Conservation (phyloP, 805 yeast genomes). For the Kazachstania psychrophila region DNA sequence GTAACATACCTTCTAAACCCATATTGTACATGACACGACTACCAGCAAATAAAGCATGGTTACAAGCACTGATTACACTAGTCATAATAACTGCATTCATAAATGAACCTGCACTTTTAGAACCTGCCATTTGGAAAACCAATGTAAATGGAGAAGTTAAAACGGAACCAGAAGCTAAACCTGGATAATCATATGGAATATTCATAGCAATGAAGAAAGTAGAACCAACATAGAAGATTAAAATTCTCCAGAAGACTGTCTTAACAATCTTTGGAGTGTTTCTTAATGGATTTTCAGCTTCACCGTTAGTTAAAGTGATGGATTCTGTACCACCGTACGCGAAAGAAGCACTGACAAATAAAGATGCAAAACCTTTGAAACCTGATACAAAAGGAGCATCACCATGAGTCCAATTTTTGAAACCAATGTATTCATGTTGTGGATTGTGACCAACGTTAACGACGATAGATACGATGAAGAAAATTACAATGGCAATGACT, state of each 20-base stretch:
- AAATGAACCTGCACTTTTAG: constrained; percentile 39
- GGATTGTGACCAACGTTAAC: constrained; percentile 52
- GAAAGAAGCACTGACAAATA: constrained; percentile 44
- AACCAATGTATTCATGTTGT: constrained; percentile 46
- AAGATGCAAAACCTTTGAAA: constrained; percentile 42
- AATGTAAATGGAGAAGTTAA: constrained; percentile 39
- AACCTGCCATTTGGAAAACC: constrained; percentile 44
- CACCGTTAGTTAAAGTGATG: constrained; percentile 46
- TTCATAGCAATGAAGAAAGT: constrained; percentile 51
- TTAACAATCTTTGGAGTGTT: constrained; percentile 51
- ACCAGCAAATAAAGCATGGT: constrained; percentile 45
- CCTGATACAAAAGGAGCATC: constrained; percentile 48
- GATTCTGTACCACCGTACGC: constrained; percentile 44
- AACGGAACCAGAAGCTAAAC: constrained; percentile 26
- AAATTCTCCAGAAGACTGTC: constrained; percentile 50
- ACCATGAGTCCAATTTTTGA: constrained; percentile 44
- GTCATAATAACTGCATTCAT: constrained; percentile 50
- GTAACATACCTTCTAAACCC: constrained; percentile 39
- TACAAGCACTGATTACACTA: constrained; percentile 47
- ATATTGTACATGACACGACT: constrained; percentile 41
- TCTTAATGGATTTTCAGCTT: constrained; percentile 47
- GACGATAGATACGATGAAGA: constrained; percentile 46
- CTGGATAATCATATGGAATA: constrained; percentile 50
- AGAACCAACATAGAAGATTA: constrained; percentile 46
- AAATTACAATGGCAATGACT: constrained; percentile 46